Evolutionary conservation across 208 protist genomes (phyloP), one percentile per base, ranked within the genome.

Genomic region (Leptomonas pyrrhocoris): DNA sequence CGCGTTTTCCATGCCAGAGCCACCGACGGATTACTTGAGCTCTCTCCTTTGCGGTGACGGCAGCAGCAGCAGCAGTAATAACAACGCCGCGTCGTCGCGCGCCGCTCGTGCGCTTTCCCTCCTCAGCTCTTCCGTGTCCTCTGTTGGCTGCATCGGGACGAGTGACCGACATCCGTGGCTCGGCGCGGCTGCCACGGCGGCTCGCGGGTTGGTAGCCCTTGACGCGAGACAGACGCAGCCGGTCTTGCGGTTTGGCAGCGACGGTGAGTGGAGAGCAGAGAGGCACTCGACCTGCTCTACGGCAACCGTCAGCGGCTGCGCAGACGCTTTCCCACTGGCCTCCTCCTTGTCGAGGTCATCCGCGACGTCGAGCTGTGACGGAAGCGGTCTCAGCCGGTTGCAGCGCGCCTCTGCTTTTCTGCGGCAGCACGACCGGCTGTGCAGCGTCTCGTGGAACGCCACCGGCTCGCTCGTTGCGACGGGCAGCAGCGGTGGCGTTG

Each of bases 401-500:
- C 71, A 79, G 49, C 74, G 75, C 43, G 68, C 59, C 54, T 45
- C 73, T 21, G 48, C 67, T 36, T 68, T 56, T 53, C 62, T 81
- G n/a, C 66, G 71, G n/a, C 67, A 58, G 46, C 74, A 66, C 21
- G 83, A 88, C 48, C 81, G 88, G 19, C 68, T 94, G 8, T 92
- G 83, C 69, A 81, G 83, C 28, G 77, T 84, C 15, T 74, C 86
- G 53, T 94, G 83, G 84, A 92, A 86, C 58, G 70, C 77, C 27
- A 81, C 75, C 6, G 85, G 89, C 40, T 92, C 85, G 8, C 73
- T 91, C 13, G 70, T 94, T 6, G 85, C 85, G 18, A 86, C 85
- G 15, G 89, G 89, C 53, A 79, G 73, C 48, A 78, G 70, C 61
- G 76, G 56, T 59, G 89, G 89, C 42, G 43, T 83, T 11, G 85